These are phyloP conservation scores for Podospora tetraspora DNA, from an alignment of 495 filamentous ascomycete species.

Conservation along the genomic window DNA sequence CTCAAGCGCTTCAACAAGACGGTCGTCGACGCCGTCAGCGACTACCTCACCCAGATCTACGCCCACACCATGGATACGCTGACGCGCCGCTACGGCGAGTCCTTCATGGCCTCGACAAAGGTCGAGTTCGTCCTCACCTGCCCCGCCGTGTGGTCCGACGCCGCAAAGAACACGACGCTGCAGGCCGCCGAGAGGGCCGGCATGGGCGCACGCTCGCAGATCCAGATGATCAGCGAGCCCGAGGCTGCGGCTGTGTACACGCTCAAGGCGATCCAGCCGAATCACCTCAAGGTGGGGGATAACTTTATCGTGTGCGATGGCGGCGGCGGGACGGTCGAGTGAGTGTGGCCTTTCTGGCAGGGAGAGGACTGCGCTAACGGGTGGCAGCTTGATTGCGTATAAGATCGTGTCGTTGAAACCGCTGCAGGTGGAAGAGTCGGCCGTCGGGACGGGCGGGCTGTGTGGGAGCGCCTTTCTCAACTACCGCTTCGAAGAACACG, in stretches of 20 bases:
- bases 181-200: constrained; percentile 62
- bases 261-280: constrained; percentile 62
- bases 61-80: constrained; percentile 70
- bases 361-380: constrained; percentile 18
- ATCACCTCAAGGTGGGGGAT: constrained; percentile 56
- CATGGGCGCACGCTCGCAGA: constrained; percentile 54
- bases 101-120: constrained; percentile 55
- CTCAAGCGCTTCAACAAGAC: constrained; percentile 59
- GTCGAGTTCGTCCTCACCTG: constrained; percentile 69
- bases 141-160: constrained; percentile 75
- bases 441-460: constrained; percentile 58
- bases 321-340: constrained; percentile 70
- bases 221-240: constrained; percentile 68
- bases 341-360: constrained; percentile 23
- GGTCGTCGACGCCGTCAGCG: constrained; percentile 56
- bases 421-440: constrained; percentile 58
- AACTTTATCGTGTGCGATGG: constrained; percentile 74
- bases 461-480: constrained; percentile 70
- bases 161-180: constrained; percentile 62
- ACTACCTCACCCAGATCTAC: constrained; percentile 65
- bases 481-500: constrained; percentile 61
- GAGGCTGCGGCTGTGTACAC: constrained; percentile 74
- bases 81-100: constrained; percentile 56
- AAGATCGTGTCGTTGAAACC: constrained; percentile 56
- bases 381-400: constrained; percentile 59